phyloP scores from a whole-genome alignment of 2,329 filamentous ascomycete genomes.

The Talaromyces sp. region DNA sequence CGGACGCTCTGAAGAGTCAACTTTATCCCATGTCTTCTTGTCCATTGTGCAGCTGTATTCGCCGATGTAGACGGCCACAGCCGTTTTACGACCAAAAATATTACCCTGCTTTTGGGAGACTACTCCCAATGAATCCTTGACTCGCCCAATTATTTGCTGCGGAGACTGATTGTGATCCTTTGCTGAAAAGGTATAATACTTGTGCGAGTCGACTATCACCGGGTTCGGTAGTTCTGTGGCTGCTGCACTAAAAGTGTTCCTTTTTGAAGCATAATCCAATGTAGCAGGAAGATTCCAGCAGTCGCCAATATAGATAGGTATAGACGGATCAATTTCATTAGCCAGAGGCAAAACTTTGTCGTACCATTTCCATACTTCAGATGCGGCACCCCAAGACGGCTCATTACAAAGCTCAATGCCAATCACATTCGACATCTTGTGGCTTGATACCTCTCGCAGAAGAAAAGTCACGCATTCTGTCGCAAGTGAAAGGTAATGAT shows the following conservation, averaged over 20 bases:
- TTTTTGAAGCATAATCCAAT: slow-evolving; percentile 41
- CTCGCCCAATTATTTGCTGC: slow-evolving; percentile 47
- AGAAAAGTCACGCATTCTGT: slow-evolving; percentile 48
- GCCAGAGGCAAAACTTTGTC: slow-evolving; percentile 46
- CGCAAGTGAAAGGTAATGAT: slow-evolving; percentile 40
- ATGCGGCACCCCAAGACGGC: slow-evolving; percentile 42
- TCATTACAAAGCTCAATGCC: slow-evolving; percentile 58
- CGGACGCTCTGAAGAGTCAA: slow-evolving; percentile 34
- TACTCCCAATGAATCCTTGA: slow-evolving; percentile 39
- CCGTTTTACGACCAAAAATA: slow-evolving; percentile 44
- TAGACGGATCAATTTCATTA: slow-evolving; percentile 41
- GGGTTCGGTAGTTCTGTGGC: slow-evolving; percentile 29
- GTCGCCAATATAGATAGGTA: slow-evolving; percentile 56
- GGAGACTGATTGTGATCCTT: slow-evolving; percentile 48
- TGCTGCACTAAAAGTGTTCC: slow-evolving; percentile 28
- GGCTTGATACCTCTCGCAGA: slow-evolving; percentile 40
- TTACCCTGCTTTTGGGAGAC: slow-evolving; percentile 45
- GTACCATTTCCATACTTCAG: slow-evolving; percentile 55
- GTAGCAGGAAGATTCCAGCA: slow-evolving; percentile 49
- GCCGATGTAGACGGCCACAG: slow-evolving; percentile 49
- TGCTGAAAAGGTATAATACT: slow-evolving; percentile 56
- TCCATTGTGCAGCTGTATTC: slow-evolving; percentile 56
- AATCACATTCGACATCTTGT: slow-evolving; percentile 41
- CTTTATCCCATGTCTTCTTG: slow-evolving; percentile 47
- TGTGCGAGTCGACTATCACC: slow-evolving; percentile 55